Evolutionary conservation across 1,139 yeast species (phyloP).

Genomic region (Sugiyamaella xylanicola): DNA sequence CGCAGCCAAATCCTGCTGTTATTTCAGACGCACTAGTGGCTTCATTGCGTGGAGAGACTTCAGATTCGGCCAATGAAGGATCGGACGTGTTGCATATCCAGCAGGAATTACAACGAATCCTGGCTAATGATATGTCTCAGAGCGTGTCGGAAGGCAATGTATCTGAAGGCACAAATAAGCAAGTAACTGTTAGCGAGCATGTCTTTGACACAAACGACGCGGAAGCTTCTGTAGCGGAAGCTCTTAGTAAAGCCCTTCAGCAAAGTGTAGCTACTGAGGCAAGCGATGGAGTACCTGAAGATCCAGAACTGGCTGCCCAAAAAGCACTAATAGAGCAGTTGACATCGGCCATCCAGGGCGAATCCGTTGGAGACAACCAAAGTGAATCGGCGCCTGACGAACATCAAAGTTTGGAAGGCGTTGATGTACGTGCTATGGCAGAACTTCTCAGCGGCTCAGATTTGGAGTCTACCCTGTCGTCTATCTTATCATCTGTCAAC

Average conservation of each 20-base stretch:
- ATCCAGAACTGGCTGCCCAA: conserved; percentile 14
- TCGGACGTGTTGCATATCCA: conserved; percentile 12
- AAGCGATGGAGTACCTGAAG: conserved; percentile 7
- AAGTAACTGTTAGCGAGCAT: too few species aligned
- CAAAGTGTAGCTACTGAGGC: not conserved
- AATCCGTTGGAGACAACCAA: not conserved
- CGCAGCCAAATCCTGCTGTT: not conserved
- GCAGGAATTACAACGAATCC: conserved; percentile 13
- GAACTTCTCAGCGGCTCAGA: conserved; percentile 21
- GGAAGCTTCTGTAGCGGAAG: conserved; percentile 8
- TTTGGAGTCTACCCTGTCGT: conserved; percentile 23
- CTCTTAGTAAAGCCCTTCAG: conserved; percentile 9
- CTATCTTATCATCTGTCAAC: conserved; percentile 15
- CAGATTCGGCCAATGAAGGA: not conserved
- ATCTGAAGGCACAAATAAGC: too few species aligned
- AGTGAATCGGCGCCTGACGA: not conserved
- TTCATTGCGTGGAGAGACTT: not conserved
- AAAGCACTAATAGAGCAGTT: conserved; percentile 21
- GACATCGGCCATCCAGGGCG: conserved; percentile 19
- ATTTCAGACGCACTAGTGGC: not conserved
- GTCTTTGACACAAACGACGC: not conserved
- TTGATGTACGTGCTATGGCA: conserved; percentile 12
- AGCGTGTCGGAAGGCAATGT: not conserved
- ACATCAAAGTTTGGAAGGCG: conserved; percentile 2
- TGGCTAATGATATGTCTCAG: conserved; percentile 1